Evolutionary conservation across 805 yeast species (phyloP), one percentile per base, ranked within the genome.

Genomic region (Candida bentonensis): DNA sequence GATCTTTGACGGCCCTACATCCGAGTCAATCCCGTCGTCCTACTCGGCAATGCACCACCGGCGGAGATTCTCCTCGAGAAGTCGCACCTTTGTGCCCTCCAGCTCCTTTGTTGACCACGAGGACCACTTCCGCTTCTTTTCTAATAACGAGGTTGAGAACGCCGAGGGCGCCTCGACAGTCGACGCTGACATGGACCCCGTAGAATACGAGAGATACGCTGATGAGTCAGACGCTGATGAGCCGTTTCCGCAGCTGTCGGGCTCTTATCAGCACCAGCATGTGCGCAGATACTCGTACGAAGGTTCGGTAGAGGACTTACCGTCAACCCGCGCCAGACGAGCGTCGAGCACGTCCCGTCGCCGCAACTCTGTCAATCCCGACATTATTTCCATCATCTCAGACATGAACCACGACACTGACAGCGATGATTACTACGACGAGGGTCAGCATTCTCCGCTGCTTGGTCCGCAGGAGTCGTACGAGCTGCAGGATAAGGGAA

Each of bases 111-210:
- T 41, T 47, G 17, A 30, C 36, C 7, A 30, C 36, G 17, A 9
- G 17, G 36, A 30, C 36, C 13, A 30, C 45, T 89, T 92, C 65
- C 73, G 77, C 48, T 89, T 88, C 59, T 89, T 89, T 62, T 77
- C 89, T 9, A 69, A 81, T 3, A 85, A 82, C 45, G 92, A 86
- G 51, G 79, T 89, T 40, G 88, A 82, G 54, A 68, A 72, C 42
- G 96, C 97, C 0, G 92, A 83, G 44, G 96, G 96, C 41, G 66
- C 61, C 3, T 72, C 89, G 1, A 83, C 96, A 82, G 87, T 82
- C 49, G 53, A 55, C 3, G 59, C 59, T 17, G 68, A 63, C 26
- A 50, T 59, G 27, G 67, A 59, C 43, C 54, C 57, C n/a, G 55
- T 51, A 9, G 59, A 55, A 34, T 56, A 51, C 26, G 57, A 51